Evolutionary conservation across 306 rosid species (phyloP), one percentile per base, ranked within the genome.

Genomic region (Senna tora): DNA sequence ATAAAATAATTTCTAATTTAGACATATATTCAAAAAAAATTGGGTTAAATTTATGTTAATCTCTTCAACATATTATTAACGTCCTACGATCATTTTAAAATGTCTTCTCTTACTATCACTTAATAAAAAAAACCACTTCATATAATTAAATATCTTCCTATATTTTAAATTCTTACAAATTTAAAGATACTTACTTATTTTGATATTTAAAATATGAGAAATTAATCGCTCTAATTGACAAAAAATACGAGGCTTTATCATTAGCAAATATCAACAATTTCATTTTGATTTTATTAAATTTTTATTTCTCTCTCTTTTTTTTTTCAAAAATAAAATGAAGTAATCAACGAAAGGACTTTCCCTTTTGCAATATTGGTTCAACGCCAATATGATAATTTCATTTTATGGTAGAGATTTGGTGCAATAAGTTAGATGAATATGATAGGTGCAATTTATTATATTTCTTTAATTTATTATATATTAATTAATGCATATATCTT

Each of bases 391-490:
- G 33, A 34, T 66, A 30, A 15, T 22, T 12, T 32, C 14, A 14
- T 42, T 65, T 54, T 9, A 42, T 42, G 47, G 47, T 21, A 21
- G 65, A 33, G 65, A 59, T 59, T 33, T 59, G 65, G 45, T 15
- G 65, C 41, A 38, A 15, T 11, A 32, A 33, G 65, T 33, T 58
- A 16, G 65, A n/a, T 32, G 65, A 58, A 38, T 11, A 16, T 1
- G 58, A 59, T 9, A 16, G 14, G 65, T 10, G 13, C 42, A 21
- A 32, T 22, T 13, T 12, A 25, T 25, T 25, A 25, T 0, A 33
- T 52, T 46, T 67, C 17, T 39, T 50, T 41, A 38, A n/a, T 34
- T 42, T 51, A 6, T 7, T 11, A 28, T n/a, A n/a, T n/a, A n/a
- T 25, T 25, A 25, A 25, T 25, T 25, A 43, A 55, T 75, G 10